phyloP scores from a whole-genome alignment of 2,329 filamentous ascomycete species.

The Cephalotrichum gorgonifer region DNA sequence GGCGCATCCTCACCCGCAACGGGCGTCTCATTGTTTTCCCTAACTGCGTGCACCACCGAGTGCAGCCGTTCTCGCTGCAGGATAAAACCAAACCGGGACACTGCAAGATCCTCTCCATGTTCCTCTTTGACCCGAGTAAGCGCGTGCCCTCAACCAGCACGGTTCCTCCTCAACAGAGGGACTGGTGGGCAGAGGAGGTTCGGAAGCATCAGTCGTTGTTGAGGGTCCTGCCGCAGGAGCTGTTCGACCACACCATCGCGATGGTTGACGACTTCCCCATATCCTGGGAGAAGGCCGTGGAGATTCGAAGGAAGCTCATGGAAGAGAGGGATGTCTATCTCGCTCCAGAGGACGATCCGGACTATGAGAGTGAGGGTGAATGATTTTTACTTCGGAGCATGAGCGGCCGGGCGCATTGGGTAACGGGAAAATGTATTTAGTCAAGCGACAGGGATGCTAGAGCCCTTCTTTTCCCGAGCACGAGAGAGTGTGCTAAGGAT shows the following conservation, averaged over 20 bases:
- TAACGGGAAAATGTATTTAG: no score
- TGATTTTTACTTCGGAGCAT: no score
- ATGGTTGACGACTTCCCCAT: conserved; percentile 12
- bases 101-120: conserved; percentile 45
- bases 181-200: conserved; percentile 26
- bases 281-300: conserved; percentile 23
- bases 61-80: conserved; percentile 35
- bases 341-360: no score
- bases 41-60: conserved; percentile 33
- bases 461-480: no score
- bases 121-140: conserved; percentile 44
- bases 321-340: conserved; percentile 20
- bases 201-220: conserved; percentile 13
- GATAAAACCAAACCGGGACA: conserved; percentile 42
- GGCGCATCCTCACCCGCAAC: conserved; percentile 27
- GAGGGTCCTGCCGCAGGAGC: conserved; percentile 23
- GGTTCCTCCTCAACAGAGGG: conserved; percentile 24
- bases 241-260: conserved; percentile 16
- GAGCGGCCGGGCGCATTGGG: no score
- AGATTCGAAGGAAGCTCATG: conserved; percentile 25
- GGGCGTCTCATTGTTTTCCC: conserved; percentile 34
- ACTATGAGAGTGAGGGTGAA: no score
- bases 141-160: conserved; percentile 34
- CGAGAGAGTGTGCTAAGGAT: no score
- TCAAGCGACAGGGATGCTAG: no score